Base-by-base conservation (phyloP, 2,329 filamentous ascomycete species). In the Hypoxylon sp. region DNA sequence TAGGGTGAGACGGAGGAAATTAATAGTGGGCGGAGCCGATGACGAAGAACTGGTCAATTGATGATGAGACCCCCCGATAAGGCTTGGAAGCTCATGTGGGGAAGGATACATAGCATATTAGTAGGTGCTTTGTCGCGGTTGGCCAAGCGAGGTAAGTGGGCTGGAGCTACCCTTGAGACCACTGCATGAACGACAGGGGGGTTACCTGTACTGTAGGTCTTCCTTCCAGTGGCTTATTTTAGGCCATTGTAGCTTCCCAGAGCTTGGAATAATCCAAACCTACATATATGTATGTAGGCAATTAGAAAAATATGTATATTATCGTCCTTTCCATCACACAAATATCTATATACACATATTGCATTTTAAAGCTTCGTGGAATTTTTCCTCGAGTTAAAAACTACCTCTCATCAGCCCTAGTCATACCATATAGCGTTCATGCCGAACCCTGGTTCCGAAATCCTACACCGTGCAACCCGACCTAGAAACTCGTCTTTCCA, bases 351-450 rank as follows among this genome's bases (percentile, higher is more conserved):
- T n/a, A 37, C 4, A 31, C 26, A 9, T 31, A 31, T 31, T 31
- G 9, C 1, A 31, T 31, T 31, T 31, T 2, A 31, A 31, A 6
- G 14, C 37, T 42, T 10, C 17, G 39, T 19, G 17, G 17, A 3
- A 44, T 17, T 19, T 19, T 10, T 2, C 39, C 17, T 19, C 39
- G 10, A 9, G 6, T 17, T 22, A 44, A 8, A 44, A 37, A 26
- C 10, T 17, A 48, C 29, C n/a, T n/a, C n/a, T 31, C 6, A 31
- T 31, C 29, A 9, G 29, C 6, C n/a, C 60, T 74, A 93, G 81
- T 97, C 92, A 79, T 96, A 96, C 94, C 94, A 97, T 70, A 97
- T 94, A n/a, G 93, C 93, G 81, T 97, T 97, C 94, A 97, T 97
- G 1, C 93, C 93, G 78, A 97, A 97, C 1, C 94, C 94, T n/a